Evolutionary conservation across 106 monocot genomes (phyloP), one percentile per base, ranked within the genome.

Genomic region (Agapanthus africanus): DNA sequence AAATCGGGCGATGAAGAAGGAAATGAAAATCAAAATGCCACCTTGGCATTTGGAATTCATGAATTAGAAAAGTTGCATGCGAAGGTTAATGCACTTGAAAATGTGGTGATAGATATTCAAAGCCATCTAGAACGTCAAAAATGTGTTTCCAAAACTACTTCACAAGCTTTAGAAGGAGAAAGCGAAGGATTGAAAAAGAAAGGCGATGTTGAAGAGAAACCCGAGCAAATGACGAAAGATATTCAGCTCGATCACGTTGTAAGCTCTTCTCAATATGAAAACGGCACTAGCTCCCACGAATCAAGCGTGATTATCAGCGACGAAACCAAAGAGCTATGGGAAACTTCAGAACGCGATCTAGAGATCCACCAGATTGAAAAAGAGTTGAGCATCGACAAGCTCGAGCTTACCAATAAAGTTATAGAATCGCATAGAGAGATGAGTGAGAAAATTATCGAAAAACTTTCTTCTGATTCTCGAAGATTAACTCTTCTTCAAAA

Each of bases 171-270:
- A 44, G 35, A 14, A 10, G 76, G 37, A 40, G 65, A 78, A 34
- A 76, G 87, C 47, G 59, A 77, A 68, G 14, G 13, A 49, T 14
- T 26, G n/a, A 19, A 54, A 26, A 36, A 30, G 18, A 79, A 57
- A 44, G 64, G 74, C 54, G 37, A 69, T 15, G 23, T 50, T 23
- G 35, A 66, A n/a, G 67, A 32, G 22, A 84, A 71, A 62, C 50
- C 69, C 33, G 70, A 51, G 27, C 79, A 77, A 27, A 47, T 71
- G 34, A 72, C 74, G 73, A 86, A 86, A 83, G 86, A 86, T 73
- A 90, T 90, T 46, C 81, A 83, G 22, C 83, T 90, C 4, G 90
- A 90, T 50, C 75, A 81, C 70, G 64, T 79, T 65, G 73, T 77
- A n/a, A 72, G 68, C 40, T 67, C 72, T 30, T 81, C 76, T 18